Conservation (phyloP, 2,329 filamentous ascomycete genomes). For the Verticillium nonalfalfae region DNA sequence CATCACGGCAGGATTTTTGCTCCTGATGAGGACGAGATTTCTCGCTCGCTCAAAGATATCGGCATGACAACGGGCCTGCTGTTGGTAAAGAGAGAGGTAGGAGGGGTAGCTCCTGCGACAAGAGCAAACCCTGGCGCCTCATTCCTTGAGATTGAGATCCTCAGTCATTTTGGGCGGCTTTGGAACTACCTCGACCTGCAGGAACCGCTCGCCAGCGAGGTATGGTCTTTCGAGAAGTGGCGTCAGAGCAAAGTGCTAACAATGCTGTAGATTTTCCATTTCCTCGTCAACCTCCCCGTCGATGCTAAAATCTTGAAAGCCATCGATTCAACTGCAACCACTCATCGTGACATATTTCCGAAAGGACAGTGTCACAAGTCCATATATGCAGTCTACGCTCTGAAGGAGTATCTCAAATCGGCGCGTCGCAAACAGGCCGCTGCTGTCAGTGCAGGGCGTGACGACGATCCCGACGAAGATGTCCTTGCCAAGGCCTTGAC, state of each 20-base stretch:
- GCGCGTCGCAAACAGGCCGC: conserved; percentile 22
- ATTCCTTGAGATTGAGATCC: conserved; percentile 69
- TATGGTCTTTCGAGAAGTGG: conserved; percentile 22
- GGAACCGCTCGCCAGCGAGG: conserved; percentile 61
- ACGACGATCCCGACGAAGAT: conserved; percentile 9
- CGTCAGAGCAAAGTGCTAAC: conserved; percentile 11
- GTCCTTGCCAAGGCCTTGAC: conserved; percentile 19
- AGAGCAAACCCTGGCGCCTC: conserved; percentile 45
- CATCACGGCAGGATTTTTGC: conserved; percentile 61
- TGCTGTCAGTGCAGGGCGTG: conserved; percentile 1
- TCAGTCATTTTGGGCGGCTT: conserved; percentile 76
- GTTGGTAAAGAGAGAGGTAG: conserved; percentile 55
- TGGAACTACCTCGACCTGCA: conserved; percentile 75
- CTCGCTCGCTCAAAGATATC: conserved; percentile 62
- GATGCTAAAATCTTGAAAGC: conserved; percentile 55
- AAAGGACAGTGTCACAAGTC: conserved; percentile 63
- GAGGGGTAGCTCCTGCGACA: conserved; percentile 32
- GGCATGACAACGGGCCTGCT: conserved; percentile 59
- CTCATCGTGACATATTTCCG: conserved; percentile 60
- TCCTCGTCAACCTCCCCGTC: conserved; percentile 64
- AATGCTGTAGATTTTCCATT: conserved; percentile 54
- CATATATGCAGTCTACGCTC: conserved; percentile 64
- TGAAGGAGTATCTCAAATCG: conserved; percentile 54
- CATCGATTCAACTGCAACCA: conserved; percentile 47
- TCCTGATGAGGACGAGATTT: conserved; percentile 51